Evolutionary conservation across 441 rosid genomes (phyloP).

Genomic region (Manihot esculenta): DNA sequence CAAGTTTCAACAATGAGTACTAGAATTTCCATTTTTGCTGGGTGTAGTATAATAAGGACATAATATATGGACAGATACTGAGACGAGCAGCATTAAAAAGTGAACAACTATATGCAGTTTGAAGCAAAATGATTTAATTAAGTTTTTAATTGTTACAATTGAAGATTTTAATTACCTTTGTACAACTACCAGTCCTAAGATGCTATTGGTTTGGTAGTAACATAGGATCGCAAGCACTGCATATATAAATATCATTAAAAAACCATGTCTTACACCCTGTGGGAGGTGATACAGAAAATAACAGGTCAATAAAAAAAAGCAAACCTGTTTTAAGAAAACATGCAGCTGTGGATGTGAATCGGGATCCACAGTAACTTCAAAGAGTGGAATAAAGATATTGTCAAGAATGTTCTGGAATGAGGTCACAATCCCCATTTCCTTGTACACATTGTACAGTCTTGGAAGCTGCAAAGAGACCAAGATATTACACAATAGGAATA

Average conservation of each 20-base stretch:
- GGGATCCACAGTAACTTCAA: slow-evolving; percentile 98
- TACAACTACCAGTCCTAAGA: neutral
- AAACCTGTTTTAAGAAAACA: slow-evolving; percentile 90
- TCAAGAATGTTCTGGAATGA: slow-evolving; percentile 98
- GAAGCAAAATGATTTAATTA: too few relatives aligned
- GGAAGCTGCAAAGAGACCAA: slow-evolving; percentile 68
- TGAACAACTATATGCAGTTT: too few relatives aligned
- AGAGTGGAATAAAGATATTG: slow-evolving; percentile 92
- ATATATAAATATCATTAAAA: neutral
- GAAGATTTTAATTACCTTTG: neutral
- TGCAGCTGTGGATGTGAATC: slow-evolving; percentile 99
- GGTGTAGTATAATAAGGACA: neutral
- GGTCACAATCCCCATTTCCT: slow-evolving; percentile 98
- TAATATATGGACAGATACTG: neutral
- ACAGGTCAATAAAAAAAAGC: neutral
- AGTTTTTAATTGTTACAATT: neutral
- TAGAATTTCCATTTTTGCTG: neutral
- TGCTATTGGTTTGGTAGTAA: neutral
- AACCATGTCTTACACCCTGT: neutral
- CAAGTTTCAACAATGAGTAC: neutral
- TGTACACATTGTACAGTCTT: slow-evolving; percentile 90
- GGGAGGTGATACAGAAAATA: neutral
- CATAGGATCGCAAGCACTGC: neutral
- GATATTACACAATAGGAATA: slow-evolving; percentile 3
- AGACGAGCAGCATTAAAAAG: too few relatives aligned